phyloP scores from a whole-genome alignment of 2,329 filamentous ascomycete species.

The Juglanconis sp. region DNA sequence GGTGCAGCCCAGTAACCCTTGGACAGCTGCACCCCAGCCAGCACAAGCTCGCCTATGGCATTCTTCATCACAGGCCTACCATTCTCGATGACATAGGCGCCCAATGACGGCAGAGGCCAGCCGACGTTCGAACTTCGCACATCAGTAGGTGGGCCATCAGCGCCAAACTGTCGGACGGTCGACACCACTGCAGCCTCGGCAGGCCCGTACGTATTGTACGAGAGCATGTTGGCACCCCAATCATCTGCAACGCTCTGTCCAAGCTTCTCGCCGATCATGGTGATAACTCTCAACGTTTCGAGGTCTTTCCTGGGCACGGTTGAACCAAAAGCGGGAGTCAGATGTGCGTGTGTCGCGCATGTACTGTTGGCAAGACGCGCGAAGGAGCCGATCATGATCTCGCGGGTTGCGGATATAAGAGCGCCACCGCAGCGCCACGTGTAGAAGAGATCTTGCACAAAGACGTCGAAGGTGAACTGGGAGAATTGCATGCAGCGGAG shows the following conservation, averaged over 20 bases:
- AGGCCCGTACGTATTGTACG: constrained; percentile 11
- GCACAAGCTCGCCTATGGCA: constrained; percentile 8
- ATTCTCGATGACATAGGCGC: constrained; percentile 1
- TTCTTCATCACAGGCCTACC: neutral
- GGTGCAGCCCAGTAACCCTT: constrained; percentile 13
- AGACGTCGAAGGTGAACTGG: constrained; percentile 20
- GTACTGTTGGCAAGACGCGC: neutral
- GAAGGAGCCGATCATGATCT: constrained; percentile 53
- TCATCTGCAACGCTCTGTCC: constrained; percentile 30
- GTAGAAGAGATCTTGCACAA: constrained; percentile 63
- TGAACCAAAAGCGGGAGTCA: constrained; percentile 7
- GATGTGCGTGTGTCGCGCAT: constrained; percentile 4
- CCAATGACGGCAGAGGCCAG: constrained; percentile 2
- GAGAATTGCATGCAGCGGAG: constrained; percentile 10
- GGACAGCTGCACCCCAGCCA: constrained; percentile 20
- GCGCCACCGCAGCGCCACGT: constrained; percentile 58
- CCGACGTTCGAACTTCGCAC: constrained; percentile 21
- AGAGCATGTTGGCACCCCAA: constrained; percentile 33
- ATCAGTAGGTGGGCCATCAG: constrained; percentile 3
- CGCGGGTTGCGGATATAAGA: constrained; percentile 55
- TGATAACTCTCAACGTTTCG: constrained; percentile 21
- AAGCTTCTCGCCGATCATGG: constrained; percentile 33
- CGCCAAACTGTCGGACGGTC: constrained; percentile 33
- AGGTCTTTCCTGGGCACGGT: constrained; percentile 16
- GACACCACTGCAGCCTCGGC: constrained; percentile 23